Percentiles rank a stretch among this genome's conserved stretches.
phyloP scores from a whole-genome alignment of 1,284 basidiomycete genomes.

The Schizophyllum commune region DNA sequence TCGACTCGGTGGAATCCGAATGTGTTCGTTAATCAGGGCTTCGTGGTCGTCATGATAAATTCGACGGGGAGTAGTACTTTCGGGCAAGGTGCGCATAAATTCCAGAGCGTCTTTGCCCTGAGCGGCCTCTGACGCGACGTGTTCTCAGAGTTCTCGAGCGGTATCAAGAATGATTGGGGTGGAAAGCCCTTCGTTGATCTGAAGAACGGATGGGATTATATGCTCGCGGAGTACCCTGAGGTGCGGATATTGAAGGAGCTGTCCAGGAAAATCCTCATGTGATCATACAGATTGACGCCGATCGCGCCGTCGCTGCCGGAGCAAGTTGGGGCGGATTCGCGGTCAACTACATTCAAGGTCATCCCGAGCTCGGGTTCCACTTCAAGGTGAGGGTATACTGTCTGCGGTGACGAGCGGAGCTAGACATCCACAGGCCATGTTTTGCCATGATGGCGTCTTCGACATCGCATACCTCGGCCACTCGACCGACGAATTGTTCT shows the following conservation, averaged over 20 bases:
- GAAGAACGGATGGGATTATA: conserved; percentile 67
- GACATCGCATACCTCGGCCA: neutral
- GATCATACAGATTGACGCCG: conserved; percentile 59
- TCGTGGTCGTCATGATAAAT: conserved; percentile 80
- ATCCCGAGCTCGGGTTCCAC: conserved; percentile 2
- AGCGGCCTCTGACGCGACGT: neutral
- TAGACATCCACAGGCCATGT: neutral
- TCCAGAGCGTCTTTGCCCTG: neutral
- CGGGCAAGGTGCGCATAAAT: conserved; percentile 55
- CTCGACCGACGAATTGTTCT: neutral
- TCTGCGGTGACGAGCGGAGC: no score
- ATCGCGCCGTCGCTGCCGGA: conserved; percentile 23
- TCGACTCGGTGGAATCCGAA: conserved; percentile 86
- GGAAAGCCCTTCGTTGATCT: conserved; percentile 83
- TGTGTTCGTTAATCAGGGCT: conserved; percentile 76
- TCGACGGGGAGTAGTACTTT: conserved; percentile 87
- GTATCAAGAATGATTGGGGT: conserved; percentile 75
- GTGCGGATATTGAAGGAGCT: conserved; percentile 31
- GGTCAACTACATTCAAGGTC: conserved; percentile 4
- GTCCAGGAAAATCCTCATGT: neutral
- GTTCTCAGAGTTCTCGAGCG: conserved; percentile 70
- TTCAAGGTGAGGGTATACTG: conserved; percentile 1
- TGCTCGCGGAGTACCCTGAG: conserved; percentile 66
- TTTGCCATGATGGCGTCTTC: conserved; percentile 4
- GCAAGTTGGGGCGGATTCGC: conserved; percentile 2